Evolutionary conservation across 805 yeast genomes (phyloP).

Genomic region (Teunomyces stri): DNA sequence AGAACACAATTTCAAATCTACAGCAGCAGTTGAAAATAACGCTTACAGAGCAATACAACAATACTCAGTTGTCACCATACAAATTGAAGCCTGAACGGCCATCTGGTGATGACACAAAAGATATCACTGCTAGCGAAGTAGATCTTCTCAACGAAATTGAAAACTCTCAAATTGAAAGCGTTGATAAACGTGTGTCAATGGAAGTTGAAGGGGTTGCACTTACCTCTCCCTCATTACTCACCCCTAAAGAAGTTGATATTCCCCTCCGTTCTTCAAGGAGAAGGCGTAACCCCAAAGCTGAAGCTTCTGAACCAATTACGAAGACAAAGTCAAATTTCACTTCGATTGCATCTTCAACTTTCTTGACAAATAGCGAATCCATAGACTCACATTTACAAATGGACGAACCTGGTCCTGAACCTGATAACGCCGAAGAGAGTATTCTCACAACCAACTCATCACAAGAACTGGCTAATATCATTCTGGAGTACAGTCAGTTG

Average conservation of each 20-base stretch:
- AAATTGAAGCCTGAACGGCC: not conserved
- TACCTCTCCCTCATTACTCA: constrained; percentile 2
- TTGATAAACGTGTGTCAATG: not conserved
- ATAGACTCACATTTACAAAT: not conserved
- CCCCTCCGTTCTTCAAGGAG: constrained; percentile 23
- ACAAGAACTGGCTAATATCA: constrained; percentile 1
- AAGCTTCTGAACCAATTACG: not conserved
- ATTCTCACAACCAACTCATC: not conserved
- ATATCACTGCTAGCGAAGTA: constrained; percentile 3
- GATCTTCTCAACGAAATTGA: not conserved
- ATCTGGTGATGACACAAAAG: not conserved
- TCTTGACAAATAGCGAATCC: constrained; percentile 3
- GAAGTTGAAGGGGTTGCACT: not conserved
- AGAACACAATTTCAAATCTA: constrained; percentile 5
- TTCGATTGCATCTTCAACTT: not conserved
- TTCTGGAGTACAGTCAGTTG: constrained; percentile 1
- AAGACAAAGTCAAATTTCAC: constrained; percentile 1
- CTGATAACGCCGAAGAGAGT: not conserved
- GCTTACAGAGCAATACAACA: not conserved
- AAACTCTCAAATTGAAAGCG: not conserved
- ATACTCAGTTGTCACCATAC: not conserved
- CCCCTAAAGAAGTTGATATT: constrained; percentile 10
- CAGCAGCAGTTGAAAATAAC: constrained; percentile 5
- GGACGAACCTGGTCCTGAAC: not conserved
- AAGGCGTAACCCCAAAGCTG: constrained; percentile 14